Percentiles rank a stretch among this genome's conserved stretches.
These are phyloP conservation scores for Podospora comata DNA, from an alignment of 495 filamentous ascomycete species.

Conservation along the genomic window DNA sequence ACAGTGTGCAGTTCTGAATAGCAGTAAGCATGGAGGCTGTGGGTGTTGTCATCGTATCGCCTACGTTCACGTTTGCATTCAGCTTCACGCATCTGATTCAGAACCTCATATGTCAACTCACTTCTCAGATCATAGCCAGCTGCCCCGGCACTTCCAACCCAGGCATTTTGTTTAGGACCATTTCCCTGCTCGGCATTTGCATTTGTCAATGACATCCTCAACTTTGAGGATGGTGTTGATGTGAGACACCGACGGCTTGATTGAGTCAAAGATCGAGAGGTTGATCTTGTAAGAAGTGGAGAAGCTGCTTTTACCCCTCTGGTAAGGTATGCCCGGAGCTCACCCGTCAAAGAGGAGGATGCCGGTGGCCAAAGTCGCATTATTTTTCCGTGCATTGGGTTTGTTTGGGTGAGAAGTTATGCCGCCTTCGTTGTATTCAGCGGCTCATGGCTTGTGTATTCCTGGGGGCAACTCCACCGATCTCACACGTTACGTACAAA, in stretches of 20 bases:
- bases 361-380: neutral
- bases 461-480: neutral
- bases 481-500: no score
- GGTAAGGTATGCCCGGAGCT: neutral
- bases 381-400: neutral
- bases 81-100: neutral
- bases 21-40: slow-evolving; percentile 74
- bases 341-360: neutral
- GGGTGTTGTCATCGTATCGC: slow-evolving; percentile 84
- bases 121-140: slow-evolving; percentile 45
- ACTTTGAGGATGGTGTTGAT: neutral
- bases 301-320: neutral
- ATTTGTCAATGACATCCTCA: slow-evolving; percentile 5
- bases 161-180: slow-evolving; percentile 24
- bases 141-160: slow-evolving; percentile 44
- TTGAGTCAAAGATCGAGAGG: neutral
- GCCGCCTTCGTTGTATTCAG: neutral
- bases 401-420: neutral
- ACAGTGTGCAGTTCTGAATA: slow-evolving; percentile 55
- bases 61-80: slow-evolving; percentile 26
- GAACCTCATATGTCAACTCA: slow-evolving; percentile 21
- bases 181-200: neutral
- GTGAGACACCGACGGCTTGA: neutral
- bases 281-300: neutral
- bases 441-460: neutral